Percentiles rank a stretch among this genome's conserved stretches.
phyloP scores from a whole-genome alignment of 2,329 filamentous ascomycete genomes.

The Aspergillus phoenicis region DNA sequence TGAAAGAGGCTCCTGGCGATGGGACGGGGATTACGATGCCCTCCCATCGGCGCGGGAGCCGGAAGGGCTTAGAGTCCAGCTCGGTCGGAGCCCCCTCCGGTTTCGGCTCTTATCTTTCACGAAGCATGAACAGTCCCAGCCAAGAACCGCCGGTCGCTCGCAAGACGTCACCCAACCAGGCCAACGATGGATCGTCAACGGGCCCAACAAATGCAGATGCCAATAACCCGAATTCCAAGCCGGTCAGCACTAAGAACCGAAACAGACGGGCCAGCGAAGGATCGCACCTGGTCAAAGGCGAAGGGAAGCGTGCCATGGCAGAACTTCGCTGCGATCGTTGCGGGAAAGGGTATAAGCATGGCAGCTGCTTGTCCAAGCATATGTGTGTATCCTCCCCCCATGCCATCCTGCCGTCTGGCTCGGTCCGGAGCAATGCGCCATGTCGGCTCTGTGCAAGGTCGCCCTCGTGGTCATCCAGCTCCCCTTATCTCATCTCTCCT shows the following conservation, averaged over 20 bases:
- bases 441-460: conserved; percentile 43
- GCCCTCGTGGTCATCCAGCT: conserved; percentile 40
- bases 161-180: conserved; percentile 42
- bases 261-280: conserved; percentile 78
- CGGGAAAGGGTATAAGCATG: conserved; percentile 99
- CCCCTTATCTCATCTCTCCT: conserved; percentile 30
- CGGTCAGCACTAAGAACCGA: conserved; percentile 55
- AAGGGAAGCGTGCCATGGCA: conserved; percentile 74
- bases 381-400: conserved; percentile 79
- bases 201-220: conserved; percentile 44
- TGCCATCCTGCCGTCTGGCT: conserved; percentile 48
- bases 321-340: conserved; percentile 97
- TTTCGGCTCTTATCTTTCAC: conserved; percentile 47
- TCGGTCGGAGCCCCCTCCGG: conserved; percentile 46
- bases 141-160: conserved; percentile 38
- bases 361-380: conserved; percentile 99
- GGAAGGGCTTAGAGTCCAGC: conserved; percentile 67
- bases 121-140: conserved; percentile 40
- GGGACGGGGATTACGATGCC: conserved; percentile 61
- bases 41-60: conserved; percentile 57
- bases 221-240: conserved; percentile 51
- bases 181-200: conserved; percentile 26
- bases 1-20: conserved; percentile 64
- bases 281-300: conserved; percentile 76
- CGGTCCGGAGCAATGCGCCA: conserved; percentile 45